A percentile compares a stretch with the other conserved stretches of the same genome.
phyloP scores from a whole-genome alignment of 2,329 filamentous ascomycete species.

The Ceratocystis cacaofunesta region DNA sequence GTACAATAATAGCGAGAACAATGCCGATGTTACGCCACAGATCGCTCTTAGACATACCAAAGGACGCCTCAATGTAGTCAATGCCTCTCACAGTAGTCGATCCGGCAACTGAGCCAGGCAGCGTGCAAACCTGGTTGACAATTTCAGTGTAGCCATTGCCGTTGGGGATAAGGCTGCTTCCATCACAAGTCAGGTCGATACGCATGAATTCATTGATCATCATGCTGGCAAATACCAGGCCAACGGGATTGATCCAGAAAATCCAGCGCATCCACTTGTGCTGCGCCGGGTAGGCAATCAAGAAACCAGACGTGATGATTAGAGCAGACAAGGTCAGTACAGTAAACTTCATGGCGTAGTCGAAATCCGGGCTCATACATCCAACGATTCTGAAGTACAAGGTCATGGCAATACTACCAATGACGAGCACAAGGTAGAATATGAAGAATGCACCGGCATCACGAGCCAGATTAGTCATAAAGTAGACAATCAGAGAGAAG shows the following conservation, averaged over 20 bases:
- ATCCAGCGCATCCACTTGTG: conserved; percentile 71
- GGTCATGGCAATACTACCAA: conserved; percentile 57
- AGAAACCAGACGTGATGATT: conserved; percentile 64
- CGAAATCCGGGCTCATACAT: conserved; percentile 64
- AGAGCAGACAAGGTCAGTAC: conserved; percentile 69
- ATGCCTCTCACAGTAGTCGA: conserved; percentile 47
- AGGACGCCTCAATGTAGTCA: conserved; percentile 54
- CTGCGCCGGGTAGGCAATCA: conserved; percentile 63
- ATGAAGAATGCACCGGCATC: conserved; percentile 65
- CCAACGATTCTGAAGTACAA: conserved; percentile 64
- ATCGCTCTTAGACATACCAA: conserved; percentile 49
- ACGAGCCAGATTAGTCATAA: conserved; percentile 56
- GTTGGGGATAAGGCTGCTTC: conserved; percentile 52
- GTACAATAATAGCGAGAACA: conserved; percentile 56
- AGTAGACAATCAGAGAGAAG: conserved; percentile 65
- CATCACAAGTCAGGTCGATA: conserved; percentile 53
- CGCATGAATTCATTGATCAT: conserved; percentile 78
- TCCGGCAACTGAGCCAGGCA: conserved; percentile 55
- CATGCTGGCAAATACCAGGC: conserved; percentile 58
- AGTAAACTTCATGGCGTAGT: conserved; percentile 72
- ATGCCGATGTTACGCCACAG: conserved; percentile 80
- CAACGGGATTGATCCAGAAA: conserved; percentile 61
- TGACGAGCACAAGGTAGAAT: conserved; percentile 56
- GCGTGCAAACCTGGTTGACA: conserved; percentile 64
- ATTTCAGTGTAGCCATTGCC: conserved; percentile 58